phyloP scores from a whole-genome alignment of 371 early-diverging fungal genomes.

The Nematocida major region DNA sequence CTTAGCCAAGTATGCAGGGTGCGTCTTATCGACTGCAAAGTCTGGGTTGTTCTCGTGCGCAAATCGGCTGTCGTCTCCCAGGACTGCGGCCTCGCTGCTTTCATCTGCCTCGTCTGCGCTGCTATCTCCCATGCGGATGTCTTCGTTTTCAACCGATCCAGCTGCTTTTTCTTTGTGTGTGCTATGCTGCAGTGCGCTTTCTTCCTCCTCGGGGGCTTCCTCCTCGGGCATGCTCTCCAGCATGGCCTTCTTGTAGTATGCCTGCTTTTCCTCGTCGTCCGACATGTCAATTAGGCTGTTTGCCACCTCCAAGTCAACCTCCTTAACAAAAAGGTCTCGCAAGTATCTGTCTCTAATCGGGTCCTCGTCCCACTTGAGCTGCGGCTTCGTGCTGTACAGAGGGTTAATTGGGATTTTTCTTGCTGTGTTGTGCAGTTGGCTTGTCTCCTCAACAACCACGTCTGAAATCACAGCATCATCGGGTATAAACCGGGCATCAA shows the following conservation, averaged over 20 bases:
- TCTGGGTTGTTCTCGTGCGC: conserved; percentile 37
- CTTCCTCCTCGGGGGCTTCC: not conserved
- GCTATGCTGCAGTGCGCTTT: not conserved
- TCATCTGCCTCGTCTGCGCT: not conserved
- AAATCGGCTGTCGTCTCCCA: conserved; percentile 18
- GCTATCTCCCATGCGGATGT: not conserved
- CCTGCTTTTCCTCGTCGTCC: conserved; percentile 39
- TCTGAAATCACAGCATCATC: conserved; percentile 78
- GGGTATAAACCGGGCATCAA: conserved; percentile 89
- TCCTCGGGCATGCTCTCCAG: not conserved
- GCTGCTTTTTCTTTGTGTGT: not conserved
- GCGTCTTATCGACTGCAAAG: conserved; percentile 30
- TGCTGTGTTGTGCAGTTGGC: not conserved
- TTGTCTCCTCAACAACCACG: conserved; percentile 58
- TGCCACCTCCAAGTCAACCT: conserved; percentile 26
- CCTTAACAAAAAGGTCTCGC: conserved; percentile 18
- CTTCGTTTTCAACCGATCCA: conserved; percentile 23
- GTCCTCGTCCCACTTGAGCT: conserved; percentile 88
- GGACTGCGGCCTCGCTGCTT: not conserved
- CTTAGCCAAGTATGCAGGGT: conserved; percentile 26
- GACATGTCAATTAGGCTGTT: conserved; percentile 27
- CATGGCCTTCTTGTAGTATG: conserved; percentile 20
- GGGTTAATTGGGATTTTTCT: conserved; percentile 74
- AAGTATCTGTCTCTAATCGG: conserved; percentile 5
- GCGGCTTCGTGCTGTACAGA: conserved; percentile 79